These are phyloP conservation scores for Karstenula rhodostoma DNA, from an alignment of 2,329 filamentous ascomycete genomes.

Conservation along the genomic window DNA sequence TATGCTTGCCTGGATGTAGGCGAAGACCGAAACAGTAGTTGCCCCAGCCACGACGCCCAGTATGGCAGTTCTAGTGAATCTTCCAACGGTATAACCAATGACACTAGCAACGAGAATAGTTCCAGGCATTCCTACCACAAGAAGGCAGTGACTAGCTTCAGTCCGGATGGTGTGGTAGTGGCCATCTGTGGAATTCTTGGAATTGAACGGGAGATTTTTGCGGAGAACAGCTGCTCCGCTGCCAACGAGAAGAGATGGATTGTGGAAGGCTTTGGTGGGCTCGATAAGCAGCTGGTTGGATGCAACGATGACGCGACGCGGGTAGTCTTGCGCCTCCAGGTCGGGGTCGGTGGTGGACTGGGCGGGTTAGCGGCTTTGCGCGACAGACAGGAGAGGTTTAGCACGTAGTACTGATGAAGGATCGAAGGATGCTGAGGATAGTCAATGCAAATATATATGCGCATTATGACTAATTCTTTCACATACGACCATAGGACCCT, in stretches of 20 bases:
- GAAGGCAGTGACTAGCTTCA: neutral
- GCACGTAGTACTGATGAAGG: neutral
- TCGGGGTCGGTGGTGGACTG: neutral
- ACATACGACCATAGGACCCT: too few relatives aligned
- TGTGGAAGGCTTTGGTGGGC: neutral
- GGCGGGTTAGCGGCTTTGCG: neutral
- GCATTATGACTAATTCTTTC: too few relatives aligned
- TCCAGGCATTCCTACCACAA: neutral
- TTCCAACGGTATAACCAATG: neutral
- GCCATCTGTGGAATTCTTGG: neutral
- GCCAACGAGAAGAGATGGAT: neutral
- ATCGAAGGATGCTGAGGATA: too few relatives aligned
- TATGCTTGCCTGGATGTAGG: neutral
- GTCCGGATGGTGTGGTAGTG: neutral
- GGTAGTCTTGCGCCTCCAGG: neutral
- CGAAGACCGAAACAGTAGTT: neutral
- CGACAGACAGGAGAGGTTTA: neutral
- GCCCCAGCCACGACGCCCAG: neutral
- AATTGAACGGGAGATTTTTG: neutral
- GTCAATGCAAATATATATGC: too few relatives aligned
- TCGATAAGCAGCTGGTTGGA: neutral
- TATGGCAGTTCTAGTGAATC: neutral
- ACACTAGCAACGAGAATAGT: neutral
- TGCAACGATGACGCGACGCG: neutral
- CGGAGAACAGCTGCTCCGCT: neutral